Evolutionary conservation across 140 eudicot genomes (phyloP).

Genomic region (Flaveria floridana): DNA sequence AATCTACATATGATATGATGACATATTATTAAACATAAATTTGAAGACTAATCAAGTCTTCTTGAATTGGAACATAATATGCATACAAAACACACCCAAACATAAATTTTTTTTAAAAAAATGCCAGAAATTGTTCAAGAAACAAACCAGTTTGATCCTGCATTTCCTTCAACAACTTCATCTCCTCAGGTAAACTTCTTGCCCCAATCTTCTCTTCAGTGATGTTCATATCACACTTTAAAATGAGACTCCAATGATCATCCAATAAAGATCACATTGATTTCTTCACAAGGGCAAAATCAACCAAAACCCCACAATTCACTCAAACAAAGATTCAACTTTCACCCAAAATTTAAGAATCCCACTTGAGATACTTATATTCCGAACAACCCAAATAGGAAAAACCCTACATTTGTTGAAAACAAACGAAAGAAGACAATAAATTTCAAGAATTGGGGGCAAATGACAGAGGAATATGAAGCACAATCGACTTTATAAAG

Average conservation of each 20-base stretch:
- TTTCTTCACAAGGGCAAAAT: conserved; percentile 2
- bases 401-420: conserved; percentile 25
- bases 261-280: conserved; percentile 19
- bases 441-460: conserved; percentile 8
- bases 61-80: conserved; percentile 20
- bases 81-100: conserved; percentile 44
- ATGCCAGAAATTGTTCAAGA: conserved; percentile 9
- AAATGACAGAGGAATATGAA: conserved; percentile 32
- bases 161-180: conserved; percentile 85
- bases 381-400: conserved; percentile 4
- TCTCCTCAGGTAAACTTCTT: conserved; percentile 69
- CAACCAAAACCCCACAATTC: too few relatives aligned
- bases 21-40: background rate
- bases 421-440: conserved; percentile 36
- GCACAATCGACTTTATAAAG: conserved; percentile 38
- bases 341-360: conserved; percentile 20
- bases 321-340: conserved; percentile 13
- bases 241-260: conserved; percentile 43
- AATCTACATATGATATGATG: background rate
- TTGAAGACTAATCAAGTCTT: background rate
- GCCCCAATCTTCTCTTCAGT: conserved; percentile 70
- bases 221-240: conserved; percentile 33
- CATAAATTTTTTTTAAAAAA: conserved; percentile 17
- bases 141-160: conserved; percentile 82
- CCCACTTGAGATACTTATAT: conserved; percentile 17